Evolutionary conservation across 2,329 filamentous ascomycete genomes (phyloP).

Genomic region (Ophiostoma pallidulum): DNA sequence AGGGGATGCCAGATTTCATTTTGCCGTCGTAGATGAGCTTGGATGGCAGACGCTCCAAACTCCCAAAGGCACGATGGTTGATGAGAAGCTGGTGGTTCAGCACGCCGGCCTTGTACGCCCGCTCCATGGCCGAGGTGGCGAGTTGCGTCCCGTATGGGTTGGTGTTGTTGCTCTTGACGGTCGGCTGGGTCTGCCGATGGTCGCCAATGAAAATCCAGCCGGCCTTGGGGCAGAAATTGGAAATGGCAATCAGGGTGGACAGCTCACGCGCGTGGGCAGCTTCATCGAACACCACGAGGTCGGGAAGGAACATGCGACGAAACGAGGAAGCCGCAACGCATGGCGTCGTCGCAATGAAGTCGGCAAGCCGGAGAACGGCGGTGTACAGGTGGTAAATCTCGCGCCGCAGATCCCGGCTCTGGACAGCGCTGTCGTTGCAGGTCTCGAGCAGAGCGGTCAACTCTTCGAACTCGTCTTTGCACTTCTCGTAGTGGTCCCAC

Average conservation of each 20-base stretch:
- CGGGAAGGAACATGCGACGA: constrained; percentile 56
- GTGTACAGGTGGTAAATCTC: constrained; percentile 28
- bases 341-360: constrained; percentile 39
- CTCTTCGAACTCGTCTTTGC: constrained; percentile 24
- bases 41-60: constrained; percentile 32
- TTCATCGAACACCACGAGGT: constrained; percentile 81
- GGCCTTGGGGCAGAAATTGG: constrained; percentile 31
- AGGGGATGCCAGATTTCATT: constrained; percentile 27
- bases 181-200: constrained; percentile 35
- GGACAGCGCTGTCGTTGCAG: constrained; percentile 20
- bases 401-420: constrained; percentile 20
- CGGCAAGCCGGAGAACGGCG: constrained; percentile 28
- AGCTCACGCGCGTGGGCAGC: constrained; percentile 37
- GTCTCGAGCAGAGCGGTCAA: constrained; percentile 29
- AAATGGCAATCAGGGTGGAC: constrained; percentile 35
- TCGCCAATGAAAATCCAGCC: constrained; percentile 38
- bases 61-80: constrained; percentile 22
- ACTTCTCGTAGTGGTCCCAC: constrained; percentile 30
- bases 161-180: constrained; percentile 20
- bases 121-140: constrained; percentile 21
- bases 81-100: constrained; percentile 20
- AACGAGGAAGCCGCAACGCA: constrained; percentile 33
- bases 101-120: constrained; percentile 18
- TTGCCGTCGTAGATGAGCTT: constrained; percentile 31
- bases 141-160: constrained; percentile 18